A percentile compares a stretch with the other conserved stretches of the same genome.
Conservation (phyloP, 257 asterid species). For the Nicotiana sylvestris region DNA sequence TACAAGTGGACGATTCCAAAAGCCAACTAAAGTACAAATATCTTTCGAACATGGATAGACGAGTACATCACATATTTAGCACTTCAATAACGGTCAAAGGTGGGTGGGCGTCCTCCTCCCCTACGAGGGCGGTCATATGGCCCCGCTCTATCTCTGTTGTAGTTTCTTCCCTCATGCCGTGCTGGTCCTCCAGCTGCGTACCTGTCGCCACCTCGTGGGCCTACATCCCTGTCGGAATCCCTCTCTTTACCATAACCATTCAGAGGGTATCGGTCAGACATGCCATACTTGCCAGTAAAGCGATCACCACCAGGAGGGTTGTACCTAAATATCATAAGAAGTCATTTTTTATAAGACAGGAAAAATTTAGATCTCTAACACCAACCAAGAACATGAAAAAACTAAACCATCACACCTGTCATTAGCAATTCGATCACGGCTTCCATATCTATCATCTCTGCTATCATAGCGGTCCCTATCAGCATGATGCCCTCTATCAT, state of each 20-base stretch:
- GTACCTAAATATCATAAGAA: slow-evolving; percentile 39
- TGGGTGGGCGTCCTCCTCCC: slow-evolving; percentile 67
- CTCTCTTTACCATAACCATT: slow-evolving; percentile 66
- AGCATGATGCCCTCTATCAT: slow-evolving; percentile 68
- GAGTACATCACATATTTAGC: neutral
- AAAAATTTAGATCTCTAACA: neutral
- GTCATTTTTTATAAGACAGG: neutral
- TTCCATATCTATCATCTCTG: slow-evolving; percentile 67
- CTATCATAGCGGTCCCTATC: slow-evolving; percentile 84
- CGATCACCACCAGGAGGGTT: slow-evolving; percentile 55
- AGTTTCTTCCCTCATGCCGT: slow-evolving; percentile 65
- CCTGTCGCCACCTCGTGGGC: slow-evolving; percentile 35
- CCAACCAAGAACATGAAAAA: neutral
- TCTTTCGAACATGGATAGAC: neutral
- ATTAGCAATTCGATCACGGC: slow-evolving; percentile 60
- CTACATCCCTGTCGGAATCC: slow-evolving; percentile 27
- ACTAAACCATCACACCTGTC: slow-evolving; percentile 52
- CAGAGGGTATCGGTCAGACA: slow-evolving; percentile 60
- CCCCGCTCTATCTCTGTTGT: slow-evolving; percentile 55
- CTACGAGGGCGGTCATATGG: slow-evolving; percentile 86
- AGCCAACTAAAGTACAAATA: slow-evolving; percentile 17
- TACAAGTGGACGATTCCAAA: neutral
- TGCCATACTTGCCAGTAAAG: slow-evolving; percentile 52
- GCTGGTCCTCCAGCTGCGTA: slow-evolving; percentile 57
- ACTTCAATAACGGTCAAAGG: slow-evolving; percentile 62